A percentile compares a stretch with the other conserved stretches of the same genome.
Conservation (phyloP, 1,139 yeast species). For the Blastobotrys indianensis region DNA sequence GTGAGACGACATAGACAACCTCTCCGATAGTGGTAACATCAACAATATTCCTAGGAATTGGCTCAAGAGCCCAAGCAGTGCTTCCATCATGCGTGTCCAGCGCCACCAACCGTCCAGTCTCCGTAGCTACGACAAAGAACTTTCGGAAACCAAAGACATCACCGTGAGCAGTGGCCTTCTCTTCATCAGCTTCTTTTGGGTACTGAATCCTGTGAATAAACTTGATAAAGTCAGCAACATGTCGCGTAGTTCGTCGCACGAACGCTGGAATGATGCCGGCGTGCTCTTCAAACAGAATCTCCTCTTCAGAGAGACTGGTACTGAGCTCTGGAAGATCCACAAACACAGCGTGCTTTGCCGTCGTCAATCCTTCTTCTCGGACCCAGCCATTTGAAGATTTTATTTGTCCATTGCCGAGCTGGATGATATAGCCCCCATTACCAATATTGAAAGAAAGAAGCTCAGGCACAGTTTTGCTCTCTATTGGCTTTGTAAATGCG, state of each 20-base stretch:
- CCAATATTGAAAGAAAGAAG: too few relatives aligned
- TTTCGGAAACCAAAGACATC: conserved; percentile 48
- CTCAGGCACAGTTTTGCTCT: too few relatives aligned
- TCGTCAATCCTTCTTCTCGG: conserved; percentile 44
- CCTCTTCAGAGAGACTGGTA: conserved; percentile 34
- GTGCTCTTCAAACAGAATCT: conserved; percentile 38
- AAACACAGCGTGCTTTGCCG: conserved; percentile 37
- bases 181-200: conserved; percentile 10
- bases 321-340: conserved; percentile 37
- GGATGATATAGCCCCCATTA: background rate
- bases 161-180: conserved; percentile 14
- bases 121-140: conserved; percentile 41
- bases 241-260: conserved; percentile 39
- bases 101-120: conserved; percentile 41
- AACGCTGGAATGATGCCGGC: conserved; percentile 40
- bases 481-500: too few relatives aligned
- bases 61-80: conserved; percentile 39
- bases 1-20: conserved; percentile 21
- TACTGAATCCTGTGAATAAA: conserved; percentile 3
- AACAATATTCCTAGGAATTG: conserved; percentile 19
- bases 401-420: conserved; percentile 13
- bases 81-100: conserved; percentile 40
- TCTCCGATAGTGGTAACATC: conserved; percentile 21
- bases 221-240: conserved; percentile 26
- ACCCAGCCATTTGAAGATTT: conserved; percentile 35